Evolutionary conservation across 2,329 filamentous ascomycete species (phyloP).

Genomic region (Pseudogymnoascus sp.): DNA sequence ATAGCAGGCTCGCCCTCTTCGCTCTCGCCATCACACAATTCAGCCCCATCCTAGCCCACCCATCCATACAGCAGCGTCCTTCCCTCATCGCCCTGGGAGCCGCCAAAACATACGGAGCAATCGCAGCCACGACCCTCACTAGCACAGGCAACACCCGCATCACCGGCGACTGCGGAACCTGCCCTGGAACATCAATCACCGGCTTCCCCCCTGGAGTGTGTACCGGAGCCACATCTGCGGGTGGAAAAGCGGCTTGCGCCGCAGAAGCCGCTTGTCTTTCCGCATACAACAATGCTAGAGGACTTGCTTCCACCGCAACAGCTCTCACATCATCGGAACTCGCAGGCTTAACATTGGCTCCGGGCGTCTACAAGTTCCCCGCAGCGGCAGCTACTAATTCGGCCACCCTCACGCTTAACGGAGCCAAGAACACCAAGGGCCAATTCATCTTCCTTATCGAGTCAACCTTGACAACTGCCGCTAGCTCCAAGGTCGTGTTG

Average conservation of each 20-base stretch:
- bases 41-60: slow-evolving; percentile 4
- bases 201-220: slow-evolving; percentile 12
- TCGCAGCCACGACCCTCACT: slow-evolving; percentile 10
- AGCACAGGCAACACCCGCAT: slow-evolving; percentile 11
- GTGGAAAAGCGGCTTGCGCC: slow-evolving; percentile 10
- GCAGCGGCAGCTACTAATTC: background rate
- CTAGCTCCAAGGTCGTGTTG: slow-evolving; percentile 12
- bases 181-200: slow-evolving; percentile 12
- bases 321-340: slow-evolving; percentile 10
- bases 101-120: slow-evolving; percentile 10
- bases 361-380: slow-evolving; percentile 14
- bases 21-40: slow-evolving; percentile 7
- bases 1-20: slow-evolving; percentile 9
- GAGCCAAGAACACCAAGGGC: slow-evolving; percentile 12
- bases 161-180: slow-evolving; percentile 13
- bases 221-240: slow-evolving; percentile 11
- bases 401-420: slow-evolving; percentile 14
- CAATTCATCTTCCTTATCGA: slow-evolving; percentile 18
- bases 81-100: slow-evolving; percentile 11
- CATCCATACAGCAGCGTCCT: slow-evolving; percentile 4
- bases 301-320: background rate
- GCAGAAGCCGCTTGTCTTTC: slow-evolving; percentile 14
- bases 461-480: slow-evolving; percentile 13
- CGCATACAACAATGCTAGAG: slow-evolving; percentile 12
- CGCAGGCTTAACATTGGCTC: slow-evolving; percentile 6